Evolutionary conservation across 129 eudicot genomes (phyloP), one percentile per base, ranked within the genome.

Genomic region (Chrysanthemum lavandulifolium): DNA sequence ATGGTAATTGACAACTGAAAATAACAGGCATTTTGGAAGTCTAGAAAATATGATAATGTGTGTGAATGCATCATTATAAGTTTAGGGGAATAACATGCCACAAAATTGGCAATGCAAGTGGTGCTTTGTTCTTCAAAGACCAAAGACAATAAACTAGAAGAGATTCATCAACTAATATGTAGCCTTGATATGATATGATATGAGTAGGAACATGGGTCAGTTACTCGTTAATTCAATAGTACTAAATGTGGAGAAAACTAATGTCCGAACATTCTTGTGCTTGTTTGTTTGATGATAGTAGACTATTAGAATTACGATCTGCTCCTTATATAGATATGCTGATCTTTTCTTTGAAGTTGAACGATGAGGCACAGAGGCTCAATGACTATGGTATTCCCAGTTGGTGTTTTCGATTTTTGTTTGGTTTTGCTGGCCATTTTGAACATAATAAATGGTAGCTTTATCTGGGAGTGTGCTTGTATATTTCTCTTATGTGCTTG

Each of bases 401-500:
- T 71, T 13, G 1, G 51, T 6, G 51, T 56, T 71, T 71, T 0
- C 0, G 5, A 53, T 5, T n/a, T 27, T 16, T 15, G 10, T 54
- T 33, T 0, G 15, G 4, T 51, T 51, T 27, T 7, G 5, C 12
- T 0, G 12, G 11, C 33, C 50, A 36, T 81, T 47, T 16, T 21
- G 80, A 79, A 25, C 33, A 3, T 2, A 21, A 58, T 12, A 13
- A 4, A 58, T 58, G 11, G 33, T 82, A 56, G 83, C 76, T 18
- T 13, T 16, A 0, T 81, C 86, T 53, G 58, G 71, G 67, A 72
- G 84, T 2, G 80, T 77, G 21, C 78, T 64, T 52, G 19, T 72
- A 50, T 79, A 84, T 67, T 76, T 86, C 6, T 47, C 2, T 5
- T 79, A 76, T 40, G 47, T 40, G 47, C 1, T 40, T 48, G 10